Base-by-base conservation (phyloP, 2,329 filamentous ascomycete genomes). In the Phialemoniopsis sp. region DNA sequence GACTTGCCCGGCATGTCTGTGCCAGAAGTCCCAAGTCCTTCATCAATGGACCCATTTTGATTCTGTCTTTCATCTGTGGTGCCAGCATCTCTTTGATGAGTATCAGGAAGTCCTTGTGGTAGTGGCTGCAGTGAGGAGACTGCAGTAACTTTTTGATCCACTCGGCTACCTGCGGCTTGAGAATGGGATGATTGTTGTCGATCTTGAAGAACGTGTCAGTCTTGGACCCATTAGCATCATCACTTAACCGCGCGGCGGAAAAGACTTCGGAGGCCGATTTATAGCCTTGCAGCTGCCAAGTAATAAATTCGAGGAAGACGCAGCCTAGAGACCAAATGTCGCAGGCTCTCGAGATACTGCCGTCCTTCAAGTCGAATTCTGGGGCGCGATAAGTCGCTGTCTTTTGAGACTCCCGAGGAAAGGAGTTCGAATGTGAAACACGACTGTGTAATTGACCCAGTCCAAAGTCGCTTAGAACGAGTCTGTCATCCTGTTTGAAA, bases 331-430 rank as follows among this genome's bases (percentile, higher is more conserved):
- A 58, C 49, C 57, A 63, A 1, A 63, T 57, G 33, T 68, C 63
- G 16, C 60, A 62, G 1, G 43, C 45, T 5, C 62, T 55, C 14
- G 56, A 64, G 2, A 65, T 55, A 4, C 33, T 37, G 3, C 46
- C 47, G 5, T 36, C 34, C 0, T 36, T n/a, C 0, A 62, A n/a
- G 5, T 56, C 54, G 21, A 56, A 54, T 16, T 68, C 66, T 7
- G 66, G 66, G 1, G 64, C 60, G n/a, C 54, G 54, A 18, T 67
- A 69, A 0, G 63, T 63, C 8, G 53, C 55, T 0, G 57, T 49
- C 29, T 39, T 13, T 30, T 29, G 13, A 13, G 10, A 4, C 29
- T 12, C 15, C 13, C 17, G 14, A 21, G 21, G 5, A 36, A 19
- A 3, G 12, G 16, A 9, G 12, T 8, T 16, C 36, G 17, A 26